Conservation (phyloP, 768 basidiomycete genomes). For the Pilatotrama ljubarskyi region DNA sequence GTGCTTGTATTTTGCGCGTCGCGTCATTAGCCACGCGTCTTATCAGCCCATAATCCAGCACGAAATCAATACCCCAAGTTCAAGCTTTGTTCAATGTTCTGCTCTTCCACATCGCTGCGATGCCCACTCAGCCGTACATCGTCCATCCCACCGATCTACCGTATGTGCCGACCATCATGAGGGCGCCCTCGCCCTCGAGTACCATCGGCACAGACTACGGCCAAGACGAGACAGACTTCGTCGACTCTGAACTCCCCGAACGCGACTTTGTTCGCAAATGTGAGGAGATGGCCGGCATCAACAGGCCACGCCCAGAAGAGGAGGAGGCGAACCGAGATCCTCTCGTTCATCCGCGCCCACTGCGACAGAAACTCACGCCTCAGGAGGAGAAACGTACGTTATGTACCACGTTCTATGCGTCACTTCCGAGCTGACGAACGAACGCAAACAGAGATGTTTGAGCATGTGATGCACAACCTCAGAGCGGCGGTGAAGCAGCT, state of each 20-base stretch:
- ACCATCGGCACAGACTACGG: conserved; percentile 50
- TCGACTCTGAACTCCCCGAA: conserved; percentile 40
- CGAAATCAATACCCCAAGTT: background rate
- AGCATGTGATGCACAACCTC: conserved; percentile 41
- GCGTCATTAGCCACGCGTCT: conserved; percentile 11
- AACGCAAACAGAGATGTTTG: conserved; percentile 34
- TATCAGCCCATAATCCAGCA: background rate
- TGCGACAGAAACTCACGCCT: conserved; percentile 25
- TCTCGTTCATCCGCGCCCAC: conserved; percentile 35
- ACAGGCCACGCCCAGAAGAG: conserved; percentile 40
- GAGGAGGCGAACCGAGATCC: conserved; percentile 32
- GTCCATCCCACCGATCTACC: conserved; percentile 29
- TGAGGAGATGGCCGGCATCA: conserved; percentile 36
- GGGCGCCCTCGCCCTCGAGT: conserved; percentile 47
- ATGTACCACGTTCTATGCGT: background rate
- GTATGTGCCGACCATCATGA: conserved; percentile 47
- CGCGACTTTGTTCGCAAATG: conserved; percentile 40
- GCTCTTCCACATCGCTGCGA: background rate
- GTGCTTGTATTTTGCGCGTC: conserved; percentile 20
- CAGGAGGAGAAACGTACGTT: conserved; percentile 42
- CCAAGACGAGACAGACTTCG: conserved; percentile 44
- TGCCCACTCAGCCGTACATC: conserved; percentile 24
- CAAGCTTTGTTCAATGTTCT: background rate
- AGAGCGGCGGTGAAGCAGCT: conserved; percentile 38
- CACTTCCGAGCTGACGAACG: conserved; percentile 1